These are phyloP conservation scores for Phytophthora nicotianae DNA, from an alignment of 352 stramenopile species.

Conservation along the genomic window DNA sequence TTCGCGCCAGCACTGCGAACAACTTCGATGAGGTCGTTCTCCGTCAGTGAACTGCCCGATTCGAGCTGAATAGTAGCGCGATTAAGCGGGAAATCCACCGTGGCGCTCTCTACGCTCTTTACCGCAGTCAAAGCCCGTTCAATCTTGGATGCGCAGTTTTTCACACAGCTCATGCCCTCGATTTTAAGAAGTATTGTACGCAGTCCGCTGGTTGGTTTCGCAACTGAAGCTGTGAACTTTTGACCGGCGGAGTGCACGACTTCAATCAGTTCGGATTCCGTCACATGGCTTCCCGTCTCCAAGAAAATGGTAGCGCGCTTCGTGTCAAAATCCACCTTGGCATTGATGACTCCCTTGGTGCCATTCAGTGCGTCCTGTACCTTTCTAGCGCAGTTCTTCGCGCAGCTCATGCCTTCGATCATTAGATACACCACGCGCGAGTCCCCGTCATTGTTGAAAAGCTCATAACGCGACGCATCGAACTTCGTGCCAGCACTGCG, in stretches of 20 bases:
- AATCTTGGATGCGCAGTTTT: conserved; percentile 82
- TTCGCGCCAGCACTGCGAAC: conserved; percentile 57
- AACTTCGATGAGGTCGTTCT: conserved; percentile 63
- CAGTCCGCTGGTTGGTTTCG: conserved; percentile 41
- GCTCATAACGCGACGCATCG: conserved; percentile 64
- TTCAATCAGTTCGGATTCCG: conserved; percentile 65
- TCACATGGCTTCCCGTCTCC: conserved; percentile 69
- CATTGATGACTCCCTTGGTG: conserved; percentile 69
- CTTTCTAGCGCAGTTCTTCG: conserved; percentile 75
- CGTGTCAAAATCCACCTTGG: conserved; percentile 78
- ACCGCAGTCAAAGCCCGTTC: conserved; percentile 56
- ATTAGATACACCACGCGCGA: conserved; percentile 79
- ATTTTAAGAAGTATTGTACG: conserved; percentile 64
- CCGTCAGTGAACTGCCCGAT: conserved; percentile 47
- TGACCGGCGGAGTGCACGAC: conserved; percentile 57
- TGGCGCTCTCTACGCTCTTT: conserved; percentile 56
- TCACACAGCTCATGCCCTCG: conserved; percentile 81
- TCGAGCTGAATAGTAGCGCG: conserved; percentile 65
- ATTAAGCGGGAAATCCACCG: conserved; percentile 74
- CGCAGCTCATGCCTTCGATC: conserved; percentile 82
- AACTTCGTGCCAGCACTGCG: conserved; percentile 52
- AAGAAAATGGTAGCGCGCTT: conserved; percentile 82
- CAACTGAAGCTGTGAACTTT: conserved; percentile 70
- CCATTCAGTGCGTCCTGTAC: conserved; percentile 71
- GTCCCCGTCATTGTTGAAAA: conserved; percentile 59